Conservation (phyloP, 2,329 filamentous ascomycete genomes). For the Fusarium equiseti region DNA sequence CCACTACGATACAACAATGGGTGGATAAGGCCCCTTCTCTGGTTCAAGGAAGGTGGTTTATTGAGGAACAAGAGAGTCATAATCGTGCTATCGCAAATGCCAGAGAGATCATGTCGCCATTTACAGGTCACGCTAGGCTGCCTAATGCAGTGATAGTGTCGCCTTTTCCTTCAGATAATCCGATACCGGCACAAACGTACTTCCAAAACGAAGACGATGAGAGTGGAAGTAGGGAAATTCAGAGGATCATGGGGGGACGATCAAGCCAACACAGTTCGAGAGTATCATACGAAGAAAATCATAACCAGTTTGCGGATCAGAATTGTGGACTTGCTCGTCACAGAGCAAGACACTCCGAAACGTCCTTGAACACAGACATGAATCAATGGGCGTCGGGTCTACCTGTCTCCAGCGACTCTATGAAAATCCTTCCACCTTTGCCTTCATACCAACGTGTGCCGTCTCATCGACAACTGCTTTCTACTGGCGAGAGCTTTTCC, state of each 20-base stretch:
- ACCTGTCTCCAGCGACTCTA: slow-evolving; percentile 33
- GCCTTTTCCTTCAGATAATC: slow-evolving; percentile 39
- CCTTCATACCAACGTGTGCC: background rate
- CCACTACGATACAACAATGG: slow-evolving; percentile 64
- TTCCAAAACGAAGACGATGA: slow-evolving; percentile 13
- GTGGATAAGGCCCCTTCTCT: slow-evolving; percentile 65
- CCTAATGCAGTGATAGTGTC: slow-evolving; percentile 7
- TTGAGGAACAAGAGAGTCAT: slow-evolving; percentile 67
- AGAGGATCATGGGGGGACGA: background rate
- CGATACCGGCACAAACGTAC: slow-evolving; percentile 31
- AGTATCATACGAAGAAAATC: background rate
- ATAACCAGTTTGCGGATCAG: background rate
- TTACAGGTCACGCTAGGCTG: slow-evolving; percentile 24
- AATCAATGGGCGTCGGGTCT: slow-evolving; percentile 31
- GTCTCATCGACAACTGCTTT: slow-evolving; percentile 16
- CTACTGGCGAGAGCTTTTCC: slow-evolving; percentile 24
- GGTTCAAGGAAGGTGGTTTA: slow-evolving; percentile 69
- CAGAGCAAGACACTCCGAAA: background rate
- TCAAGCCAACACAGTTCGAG: slow-evolving; percentile 6
- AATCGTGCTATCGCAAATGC: slow-evolving; percentile 59
- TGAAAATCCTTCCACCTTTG: slow-evolving; percentile 23
- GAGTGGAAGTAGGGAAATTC: background rate
- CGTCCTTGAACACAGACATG: slow-evolving; percentile 28
- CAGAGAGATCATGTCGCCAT: slow-evolving; percentile 57
- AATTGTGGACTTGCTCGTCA: background rate